Base-by-base conservation (phyloP, 805 yeast genomes). In the Nadsonia fulvescens region DNA sequence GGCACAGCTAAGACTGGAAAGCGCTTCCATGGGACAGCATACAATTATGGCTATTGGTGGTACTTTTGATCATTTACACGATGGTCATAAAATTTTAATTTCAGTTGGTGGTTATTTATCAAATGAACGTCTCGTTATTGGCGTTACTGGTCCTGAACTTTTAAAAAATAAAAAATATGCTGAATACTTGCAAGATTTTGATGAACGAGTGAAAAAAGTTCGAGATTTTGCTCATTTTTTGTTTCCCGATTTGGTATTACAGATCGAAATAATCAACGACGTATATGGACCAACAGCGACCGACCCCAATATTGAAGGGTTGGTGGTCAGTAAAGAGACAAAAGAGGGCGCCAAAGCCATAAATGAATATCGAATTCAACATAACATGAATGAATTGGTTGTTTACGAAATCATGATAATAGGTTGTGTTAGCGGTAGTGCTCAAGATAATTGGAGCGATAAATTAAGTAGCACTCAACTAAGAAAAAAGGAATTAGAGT, bases 61-160 rank as follows among this genome's bases (percentile, higher is more conserved):
- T 1, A 89, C 98, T 0, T 89, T 89, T 53, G 99, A 89, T 44
- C 96, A 89, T 50, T 44, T 89, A 18, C 99, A 89, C 40, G 92
- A 76, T 43, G 99, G 96, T 0, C 99, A 89, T 50, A 79, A 77
- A 46, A 73, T 89, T 15, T 54, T 89, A 14, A 56, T 89, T 6
- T 70, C 89, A 0, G 56, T 77, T 32, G 60, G 92, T 0, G 66
- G 70, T 0, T 81, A 70, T 40, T 36, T 78, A 5, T 58, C 91
- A 0, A 39, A 49, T 3, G 37, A 46, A 2, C 51, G 48, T 12
- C 52, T 89, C 8, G 74, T 86, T 25, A 58, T 89, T 5, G 99
- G 98, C 0, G 56, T 89, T 3, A 81, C 96, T 0, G 92, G 82
- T 7, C 64, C 68, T 7, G 66, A 66, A 27, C 51, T 89, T 20